A percentile compares a stretch with the other conserved stretches of the same genome.
Evolutionary conservation across 345 rosid genomes (phyloP).

Genomic region (Noccaea caerulescens): DNA sequence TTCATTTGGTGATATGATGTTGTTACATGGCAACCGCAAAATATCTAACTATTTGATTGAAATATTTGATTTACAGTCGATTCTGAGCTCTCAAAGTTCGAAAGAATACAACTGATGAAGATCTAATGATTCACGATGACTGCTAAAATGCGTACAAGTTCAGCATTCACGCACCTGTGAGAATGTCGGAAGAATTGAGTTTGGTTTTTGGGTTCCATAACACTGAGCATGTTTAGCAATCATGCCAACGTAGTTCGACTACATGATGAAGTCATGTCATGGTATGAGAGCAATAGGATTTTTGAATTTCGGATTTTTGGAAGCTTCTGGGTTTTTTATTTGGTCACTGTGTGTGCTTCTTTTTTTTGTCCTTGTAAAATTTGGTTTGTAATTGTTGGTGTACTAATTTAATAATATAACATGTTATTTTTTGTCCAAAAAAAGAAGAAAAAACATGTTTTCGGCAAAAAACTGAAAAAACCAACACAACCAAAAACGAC

Average conservation of each 20-base stretch:
- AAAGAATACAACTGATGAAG: constrained; percentile 31
- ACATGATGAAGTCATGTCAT: not conserved
- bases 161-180: not conserved
- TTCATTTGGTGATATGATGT: not conserved
- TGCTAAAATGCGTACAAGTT: constrained; percentile 1
- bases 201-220: constrained; percentile 3
- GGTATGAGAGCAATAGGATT: constrained; percentile 17
- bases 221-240: not conserved
- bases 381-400: constrained; percentile 14
- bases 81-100: constrained; percentile 38
- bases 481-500: too few relatives aligned
- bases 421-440: not conserved
- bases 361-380: not conserved
- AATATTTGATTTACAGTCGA: constrained; percentile 24
- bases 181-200: not conserved
- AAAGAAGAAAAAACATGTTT: too few relatives aligned
- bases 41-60: constrained; percentile 7
- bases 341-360: not conserved
- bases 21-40: not conserved
- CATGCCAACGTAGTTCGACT: constrained; percentile 13
- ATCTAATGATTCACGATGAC: not conserved
- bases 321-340: not conserved
- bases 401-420: not conserved
- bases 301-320: not conserved
- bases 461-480: too few relatives aligned